phyloP scores from a whole-genome alignment of 2,329 filamentous ascomycete genomes.

The Colletotrichum camelliae region DNA sequence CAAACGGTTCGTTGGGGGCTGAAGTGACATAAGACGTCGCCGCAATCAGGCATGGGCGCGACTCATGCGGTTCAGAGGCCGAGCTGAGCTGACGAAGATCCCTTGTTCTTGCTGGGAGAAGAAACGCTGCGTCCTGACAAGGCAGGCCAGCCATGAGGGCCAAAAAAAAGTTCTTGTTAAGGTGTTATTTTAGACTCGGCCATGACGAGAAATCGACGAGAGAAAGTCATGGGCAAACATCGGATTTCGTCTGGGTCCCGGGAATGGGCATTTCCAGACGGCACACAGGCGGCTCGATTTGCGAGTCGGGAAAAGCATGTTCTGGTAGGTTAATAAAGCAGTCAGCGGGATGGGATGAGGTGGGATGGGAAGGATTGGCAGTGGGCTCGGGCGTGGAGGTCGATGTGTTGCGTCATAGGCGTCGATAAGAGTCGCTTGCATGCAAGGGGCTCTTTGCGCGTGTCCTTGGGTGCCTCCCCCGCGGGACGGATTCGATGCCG shows the following conservation, averaged over 20 bases:
- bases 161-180: background rate
- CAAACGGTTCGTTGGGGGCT: conserved; percentile 7
- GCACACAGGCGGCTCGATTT: background rate
- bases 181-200: background rate
- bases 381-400: background rate
- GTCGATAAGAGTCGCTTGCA: conserved; percentile 20
- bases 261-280: background rate
- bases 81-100: background rate
- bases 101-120: background rate
- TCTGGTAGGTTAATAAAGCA: background rate
- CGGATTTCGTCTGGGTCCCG: background rate
- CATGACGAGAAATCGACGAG: background rate
- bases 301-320: background rate
- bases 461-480: background rate
- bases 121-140: background rate
- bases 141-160: background rate
- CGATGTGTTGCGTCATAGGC: conserved; percentile 19
- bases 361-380: background rate
- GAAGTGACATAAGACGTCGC: conserved; percentile 12
- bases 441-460: background rate
- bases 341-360: background rate
- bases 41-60: background rate
- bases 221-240: background rate
- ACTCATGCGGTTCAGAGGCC: conserved; percentile 9
- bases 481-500: conserved; percentile 1